Evolutionary conservation across 345 rosid species (phyloP), one percentile per base, ranked within the genome.

Genomic region (Eucalyptus pauciflora): DNA sequence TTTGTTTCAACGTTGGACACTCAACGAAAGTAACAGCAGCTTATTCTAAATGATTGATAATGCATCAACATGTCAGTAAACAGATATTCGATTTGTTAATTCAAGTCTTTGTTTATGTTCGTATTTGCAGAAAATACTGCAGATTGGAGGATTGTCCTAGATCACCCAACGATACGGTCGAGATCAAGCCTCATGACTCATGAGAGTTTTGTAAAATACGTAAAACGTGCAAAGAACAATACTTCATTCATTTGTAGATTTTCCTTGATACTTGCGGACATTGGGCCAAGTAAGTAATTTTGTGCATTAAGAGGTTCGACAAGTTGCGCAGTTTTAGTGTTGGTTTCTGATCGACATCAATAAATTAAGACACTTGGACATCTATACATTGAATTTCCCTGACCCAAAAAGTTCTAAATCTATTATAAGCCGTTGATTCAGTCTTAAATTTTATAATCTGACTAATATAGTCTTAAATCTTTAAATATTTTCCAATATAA

Each of bases 351-450:
- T 9, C 24, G 0, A 33, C 24, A 2, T 33, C 80, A 31, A 33
- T 33, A 16, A 16, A 33, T 8, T 31, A 33, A 17, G 80, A 69
- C 80, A 31, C 24, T 69, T 2, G 4, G 25, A 71, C 41, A 71
- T 71, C 46, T 33, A 43, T 17, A 71, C 81, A 33, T 69, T 10
- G 46, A 71, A 33, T 17, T 33, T 52, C 5, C 25, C 0, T 7
- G 0, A 5, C 6, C 25, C 13, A 33, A 33, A 18, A 33, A 17
- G 10, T 10, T 2, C 1, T 71, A 71, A 17, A 71, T 33, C 1
- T 9, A 71, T 71, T 71, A 2, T 9, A 33, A 5, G 13, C 3
- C 0, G 1, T 7, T 11, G 0, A 37, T 71, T 18, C 14, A 18
- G 1, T 18, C 1, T 0, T 18, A 60, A 60, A 27, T 5, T 27